Conservation (phyloP, 495 filamentous ascomycete genomes). For the Bacidia gigantensis region DNA sequence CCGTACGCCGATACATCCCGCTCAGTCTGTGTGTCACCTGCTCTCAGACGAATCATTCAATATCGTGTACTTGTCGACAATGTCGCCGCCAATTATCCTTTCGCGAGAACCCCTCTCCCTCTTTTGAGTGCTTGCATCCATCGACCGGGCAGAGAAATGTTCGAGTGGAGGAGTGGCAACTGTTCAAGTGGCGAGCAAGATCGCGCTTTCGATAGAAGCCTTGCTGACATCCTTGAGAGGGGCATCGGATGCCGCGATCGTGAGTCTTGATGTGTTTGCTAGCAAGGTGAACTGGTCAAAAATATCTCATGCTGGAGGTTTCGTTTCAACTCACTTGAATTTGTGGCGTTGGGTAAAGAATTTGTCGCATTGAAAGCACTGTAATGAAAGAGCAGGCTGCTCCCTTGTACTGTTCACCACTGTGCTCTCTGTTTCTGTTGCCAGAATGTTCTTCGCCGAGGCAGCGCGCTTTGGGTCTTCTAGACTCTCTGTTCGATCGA, state of each 20-base stretch:
- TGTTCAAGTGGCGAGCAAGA: not conserved
- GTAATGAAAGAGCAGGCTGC: no score
- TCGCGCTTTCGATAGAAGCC: not conserved
- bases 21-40: no score
- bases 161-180: not conserved
- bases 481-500: no score
- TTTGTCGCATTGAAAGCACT: not conserved
- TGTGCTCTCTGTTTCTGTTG: no score
- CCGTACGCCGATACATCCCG: no score
- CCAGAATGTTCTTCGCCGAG: no score
- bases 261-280: conserved; percentile 8
- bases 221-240: not conserved
- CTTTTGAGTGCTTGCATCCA: not conserved
- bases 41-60: no score
- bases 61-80: not conserved
- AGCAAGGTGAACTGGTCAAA: not conserved
- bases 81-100: not conserved
- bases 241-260: not conserved
- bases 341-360: not conserved
- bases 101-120: not conserved
- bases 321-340: not conserved
- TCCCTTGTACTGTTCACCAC: no score
- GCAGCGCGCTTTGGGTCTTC: no score
- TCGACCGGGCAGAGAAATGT: not conserved
- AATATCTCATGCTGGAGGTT: no score